These are phyloP conservation scores for Candida nitratophila DNA, from an alignment of 805 yeast species.

Conservation along the genomic window DNA sequence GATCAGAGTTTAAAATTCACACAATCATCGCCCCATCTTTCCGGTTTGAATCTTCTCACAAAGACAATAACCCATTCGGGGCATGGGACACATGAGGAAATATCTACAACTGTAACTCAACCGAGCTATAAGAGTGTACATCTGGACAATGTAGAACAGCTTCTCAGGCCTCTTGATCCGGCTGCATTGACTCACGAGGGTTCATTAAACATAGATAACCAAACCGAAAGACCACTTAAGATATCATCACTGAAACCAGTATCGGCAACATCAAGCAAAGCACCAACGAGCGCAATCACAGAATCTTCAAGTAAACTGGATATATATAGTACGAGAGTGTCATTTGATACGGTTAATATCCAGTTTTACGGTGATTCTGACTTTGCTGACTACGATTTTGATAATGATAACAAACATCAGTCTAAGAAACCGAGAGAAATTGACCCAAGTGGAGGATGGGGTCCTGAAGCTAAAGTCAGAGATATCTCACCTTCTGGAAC, in stretches of 20 bases:
- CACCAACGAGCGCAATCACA: too few species aligned
- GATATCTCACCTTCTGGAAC: conserved; percentile 12
- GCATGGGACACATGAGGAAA: conserved; percentile 7
- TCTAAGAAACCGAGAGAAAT: not conserved
- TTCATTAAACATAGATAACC: not conserved
- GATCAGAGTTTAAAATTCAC: too few species aligned
- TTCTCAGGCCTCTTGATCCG: conserved; percentile 17
- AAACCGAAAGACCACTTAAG: not conserved
- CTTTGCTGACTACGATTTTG: conserved; percentile 12
- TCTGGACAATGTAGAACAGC: conserved; percentile 8
- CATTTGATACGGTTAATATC: conserved; percentile 48
- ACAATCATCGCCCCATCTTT: not conserved
- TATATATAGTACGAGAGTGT: conserved; percentile 29
- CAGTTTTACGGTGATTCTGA: conserved; percentile 18
- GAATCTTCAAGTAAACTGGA: not conserved
- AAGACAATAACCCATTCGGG: conserved; percentile 21
- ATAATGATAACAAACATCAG: conserved; percentile 10
- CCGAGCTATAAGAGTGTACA: conserved; percentile 19
- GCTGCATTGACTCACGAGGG: not conserved
- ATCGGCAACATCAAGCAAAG: not conserved
- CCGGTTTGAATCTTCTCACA: conserved; percentile 10
- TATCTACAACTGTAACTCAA: conserved; percentile 1
- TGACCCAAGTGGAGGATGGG: conserved; percentile 16
- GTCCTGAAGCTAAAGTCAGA: conserved; percentile 10
- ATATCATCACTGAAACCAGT: not conserved